Evolutionary conservation across 148 eudicot species (phyloP).

Genomic region (Rhododendron griersonianum): DNA sequence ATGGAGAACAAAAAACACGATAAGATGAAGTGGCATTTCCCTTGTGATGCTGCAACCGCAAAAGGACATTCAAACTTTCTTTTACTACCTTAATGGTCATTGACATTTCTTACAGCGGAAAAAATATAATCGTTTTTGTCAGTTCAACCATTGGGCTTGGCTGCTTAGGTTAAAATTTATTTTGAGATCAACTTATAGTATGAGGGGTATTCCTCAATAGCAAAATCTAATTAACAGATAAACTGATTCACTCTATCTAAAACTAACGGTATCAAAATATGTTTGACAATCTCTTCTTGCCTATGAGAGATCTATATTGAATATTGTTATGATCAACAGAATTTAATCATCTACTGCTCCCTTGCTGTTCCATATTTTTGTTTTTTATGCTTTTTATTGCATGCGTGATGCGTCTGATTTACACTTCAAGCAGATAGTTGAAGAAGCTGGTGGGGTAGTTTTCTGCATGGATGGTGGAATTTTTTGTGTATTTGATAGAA

Average conservation of each 20-base stretch:
- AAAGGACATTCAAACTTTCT: background rate
- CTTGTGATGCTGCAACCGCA: background rate
- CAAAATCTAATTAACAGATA: background rate
- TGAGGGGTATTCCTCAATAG: background rate
- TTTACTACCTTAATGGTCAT: background rate
- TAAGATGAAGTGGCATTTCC: background rate
- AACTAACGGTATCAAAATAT: background rate
- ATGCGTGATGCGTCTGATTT: background rate
- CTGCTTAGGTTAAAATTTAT: background rate
- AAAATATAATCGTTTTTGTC: background rate
- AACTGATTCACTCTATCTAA: background rate
- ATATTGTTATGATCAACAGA: background rate
- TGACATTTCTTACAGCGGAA: background rate
- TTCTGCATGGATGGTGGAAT: constrained; percentile 87
- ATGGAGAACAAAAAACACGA: background rate
- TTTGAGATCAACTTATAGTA: background rate
- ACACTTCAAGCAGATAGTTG: constrained; percentile 66
- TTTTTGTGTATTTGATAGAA: constrained; percentile 77
- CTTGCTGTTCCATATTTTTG: background rate
- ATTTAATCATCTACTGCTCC: background rate
- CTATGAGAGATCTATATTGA: background rate
- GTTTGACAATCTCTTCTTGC: background rate
- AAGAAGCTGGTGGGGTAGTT: constrained; percentile 96
- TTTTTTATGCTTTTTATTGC: background rate
- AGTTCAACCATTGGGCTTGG: background rate